Conservation (phyloP, 2,329 filamentous ascomycete genomes). For the Xylaria sp. region DNA sequence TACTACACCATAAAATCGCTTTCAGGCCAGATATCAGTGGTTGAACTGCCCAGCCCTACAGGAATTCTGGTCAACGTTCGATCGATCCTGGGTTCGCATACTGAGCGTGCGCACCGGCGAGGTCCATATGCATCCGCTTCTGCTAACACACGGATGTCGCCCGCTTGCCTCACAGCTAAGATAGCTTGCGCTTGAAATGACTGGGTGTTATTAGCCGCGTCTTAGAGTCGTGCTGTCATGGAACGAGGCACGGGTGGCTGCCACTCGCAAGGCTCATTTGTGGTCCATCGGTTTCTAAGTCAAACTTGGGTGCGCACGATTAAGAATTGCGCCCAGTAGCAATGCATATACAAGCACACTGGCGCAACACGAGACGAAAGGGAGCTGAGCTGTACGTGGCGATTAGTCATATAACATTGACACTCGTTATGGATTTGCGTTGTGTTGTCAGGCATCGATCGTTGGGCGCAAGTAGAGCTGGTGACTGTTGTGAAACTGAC, state of each 20-base stretch:
- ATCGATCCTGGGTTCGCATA: neutral
- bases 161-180: neutral
- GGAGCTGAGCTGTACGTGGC: neutral
- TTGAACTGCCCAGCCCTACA: neutral
- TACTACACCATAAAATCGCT: neutral
- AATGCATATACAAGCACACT: neutral
- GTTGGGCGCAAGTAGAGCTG: slow-evolving; percentile 1
- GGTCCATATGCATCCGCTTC: neutral
- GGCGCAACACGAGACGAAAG: neutral
- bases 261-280: neutral
- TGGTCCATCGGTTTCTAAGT: neutral
- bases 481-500: slow-evolving; percentile 1
- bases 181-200: neutral
- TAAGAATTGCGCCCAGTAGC: neutral
- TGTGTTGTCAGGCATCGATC: neutral
- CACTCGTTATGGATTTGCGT: neutral
- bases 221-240: neutral
- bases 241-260: neutral
- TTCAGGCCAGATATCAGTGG: neutral
- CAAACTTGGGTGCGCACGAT: neutral
- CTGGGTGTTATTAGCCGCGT: neutral
- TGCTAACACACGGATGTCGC: neutral
- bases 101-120: neutral
- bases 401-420: neutral
- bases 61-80: neutral